A percentile compares a stretch with the other conserved stretches of the same genome.
Evolutionary conservation across 257 asterid species (phyloP).

Genomic region (Ligustrum vulgare): DNA sequence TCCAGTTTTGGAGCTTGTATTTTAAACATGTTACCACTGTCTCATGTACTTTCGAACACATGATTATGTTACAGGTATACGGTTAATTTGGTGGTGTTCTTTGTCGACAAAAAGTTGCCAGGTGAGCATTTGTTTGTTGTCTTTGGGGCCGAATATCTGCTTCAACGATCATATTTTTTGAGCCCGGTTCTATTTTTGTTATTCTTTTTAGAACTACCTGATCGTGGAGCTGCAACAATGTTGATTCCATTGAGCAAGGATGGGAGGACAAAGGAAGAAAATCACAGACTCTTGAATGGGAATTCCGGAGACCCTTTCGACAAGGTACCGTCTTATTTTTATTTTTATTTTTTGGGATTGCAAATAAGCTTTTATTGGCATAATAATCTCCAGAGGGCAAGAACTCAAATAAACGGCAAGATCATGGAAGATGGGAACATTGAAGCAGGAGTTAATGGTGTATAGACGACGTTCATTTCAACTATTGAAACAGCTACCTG

Average conservation of each 20-base stretch:
- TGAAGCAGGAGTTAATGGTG: conserved; percentile 70
- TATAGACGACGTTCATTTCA: conserved; percentile 27
- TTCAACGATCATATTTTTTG: background rate
- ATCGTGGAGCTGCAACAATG: conserved; percentile 51
- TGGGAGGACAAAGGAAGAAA: conserved; percentile 66
- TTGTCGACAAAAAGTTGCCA: conserved; percentile 79
- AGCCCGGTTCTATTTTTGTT: conserved; percentile 13
- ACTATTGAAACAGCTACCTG: conserved; percentile 2
- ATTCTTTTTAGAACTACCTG: conserved; percentile 76
- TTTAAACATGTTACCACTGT: background rate
- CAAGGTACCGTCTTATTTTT: conserved; percentile 42
- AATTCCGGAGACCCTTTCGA: conserved; percentile 71
- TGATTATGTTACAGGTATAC: conserved; percentile 66
- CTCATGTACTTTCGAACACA: background rate
- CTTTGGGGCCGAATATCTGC: background rate
- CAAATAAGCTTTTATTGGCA: background rate
- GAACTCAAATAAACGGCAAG: conserved; percentile 95
- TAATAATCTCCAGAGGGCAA: conserved; percentile 57
- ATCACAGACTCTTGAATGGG: conserved; percentile 74
- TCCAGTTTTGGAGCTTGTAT: background rate
- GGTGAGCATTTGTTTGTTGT: conserved; percentile 40
- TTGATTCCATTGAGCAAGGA: conserved; percentile 83
- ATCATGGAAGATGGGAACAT: conserved; percentile 72
- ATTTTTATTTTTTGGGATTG: background rate
- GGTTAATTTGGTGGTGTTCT: conserved; percentile 92